phyloP scores from a whole-genome alignment of 2,329 filamentous ascomycete genomes.

The Apiospora koreana region DNA sequence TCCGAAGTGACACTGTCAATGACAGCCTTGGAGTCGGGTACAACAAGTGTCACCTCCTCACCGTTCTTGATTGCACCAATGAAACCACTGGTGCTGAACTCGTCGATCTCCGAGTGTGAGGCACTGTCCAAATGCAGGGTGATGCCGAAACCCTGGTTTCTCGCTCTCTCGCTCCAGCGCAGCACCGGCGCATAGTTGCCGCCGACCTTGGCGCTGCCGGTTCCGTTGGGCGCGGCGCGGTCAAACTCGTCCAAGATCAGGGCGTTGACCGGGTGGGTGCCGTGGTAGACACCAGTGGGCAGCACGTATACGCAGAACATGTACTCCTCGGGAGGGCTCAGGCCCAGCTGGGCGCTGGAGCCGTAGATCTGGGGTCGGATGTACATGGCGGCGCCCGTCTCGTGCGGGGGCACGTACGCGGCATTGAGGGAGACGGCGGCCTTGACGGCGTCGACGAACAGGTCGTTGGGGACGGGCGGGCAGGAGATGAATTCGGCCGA shows the following conservation, averaged over 20 bases:
- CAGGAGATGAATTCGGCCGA: slow-evolving; percentile 83
- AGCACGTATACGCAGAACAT: slow-evolving; percentile 88
- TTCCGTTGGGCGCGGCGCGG: slow-evolving; percentile 87
- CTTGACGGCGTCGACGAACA: slow-evolving; percentile 76
- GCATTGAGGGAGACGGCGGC: slow-evolving; percentile 87
- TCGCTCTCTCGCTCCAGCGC: slow-evolving; percentile 80
- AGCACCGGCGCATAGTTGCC: slow-evolving; percentile 96
- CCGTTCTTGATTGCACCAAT: slow-evolving; percentile 72
- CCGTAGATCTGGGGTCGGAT: slow-evolving; percentile 88
- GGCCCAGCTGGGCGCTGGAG: slow-evolving; percentile 80
- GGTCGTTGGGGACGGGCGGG: slow-evolving; percentile 73
- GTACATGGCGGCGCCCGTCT: slow-evolving; percentile 89
- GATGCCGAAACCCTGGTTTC: slow-evolving; percentile 82
- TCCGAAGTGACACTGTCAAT: slow-evolving; percentile 76
- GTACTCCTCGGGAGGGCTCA: slow-evolving; percentile 89
- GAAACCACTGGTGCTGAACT: slow-evolving; percentile 95
- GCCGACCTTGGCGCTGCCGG: slow-evolving; percentile 88
- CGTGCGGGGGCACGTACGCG: slow-evolving; percentile 85
- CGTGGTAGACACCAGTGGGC: slow-evolving; percentile 93
- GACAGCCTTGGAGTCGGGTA: slow-evolving; percentile 85
- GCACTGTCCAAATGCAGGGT: slow-evolving; percentile 90
- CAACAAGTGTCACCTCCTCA: slow-evolving; percentile 68
- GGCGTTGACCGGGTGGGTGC: slow-evolving; percentile 81
- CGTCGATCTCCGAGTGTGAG: slow-evolving; percentile 82
- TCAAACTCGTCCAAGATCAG: slow-evolving; percentile 93